phyloP scores from a whole-genome alignment of 306 rosid species.

The Medicago arabica region DNA sequence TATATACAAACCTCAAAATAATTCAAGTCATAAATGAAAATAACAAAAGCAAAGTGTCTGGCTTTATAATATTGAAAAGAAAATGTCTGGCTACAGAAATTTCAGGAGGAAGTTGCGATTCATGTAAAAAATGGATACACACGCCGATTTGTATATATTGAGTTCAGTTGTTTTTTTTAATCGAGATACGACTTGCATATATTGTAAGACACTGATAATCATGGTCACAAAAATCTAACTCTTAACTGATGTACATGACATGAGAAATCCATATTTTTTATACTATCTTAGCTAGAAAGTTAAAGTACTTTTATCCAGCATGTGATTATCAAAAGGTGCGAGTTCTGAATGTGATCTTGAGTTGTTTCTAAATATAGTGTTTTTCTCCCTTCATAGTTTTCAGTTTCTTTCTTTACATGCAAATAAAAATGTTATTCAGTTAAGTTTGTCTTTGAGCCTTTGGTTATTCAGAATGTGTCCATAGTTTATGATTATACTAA shows the following conservation, averaged over 20 bases:
- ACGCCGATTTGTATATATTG: neutral
- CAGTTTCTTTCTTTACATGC: neutral
- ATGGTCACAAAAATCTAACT: neutral
- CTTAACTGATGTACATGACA: neutral
- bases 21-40: neutral
- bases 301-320: too few relatives aligned
- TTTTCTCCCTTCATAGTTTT: slow-evolving; percentile 12
- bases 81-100: neutral
- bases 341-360: neutral
- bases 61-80: neutral
- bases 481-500: slow-evolving; percentile 41
- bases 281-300: slow-evolving; percentile 5
- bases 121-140: neutral
- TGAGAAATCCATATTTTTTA: slow-evolving; percentile 17
- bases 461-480: slow-evolving; percentile 7
- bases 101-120: neutral
- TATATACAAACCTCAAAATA: neutral
- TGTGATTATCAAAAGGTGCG: too few relatives aligned
- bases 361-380: slow-evolving; percentile 21
- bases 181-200: neutral
- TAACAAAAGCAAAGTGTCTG: neutral
- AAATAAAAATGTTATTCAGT: too few relatives aligned
- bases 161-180: neutral
- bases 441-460: neutral
- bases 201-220: neutral